Percentiles rank a stretch among this genome's conserved stretches.
These are phyloP conservation scores for Trichosanthes truncata DNA, from an alignment of 306 rosid species.

Conservation along the genomic window DNA sequence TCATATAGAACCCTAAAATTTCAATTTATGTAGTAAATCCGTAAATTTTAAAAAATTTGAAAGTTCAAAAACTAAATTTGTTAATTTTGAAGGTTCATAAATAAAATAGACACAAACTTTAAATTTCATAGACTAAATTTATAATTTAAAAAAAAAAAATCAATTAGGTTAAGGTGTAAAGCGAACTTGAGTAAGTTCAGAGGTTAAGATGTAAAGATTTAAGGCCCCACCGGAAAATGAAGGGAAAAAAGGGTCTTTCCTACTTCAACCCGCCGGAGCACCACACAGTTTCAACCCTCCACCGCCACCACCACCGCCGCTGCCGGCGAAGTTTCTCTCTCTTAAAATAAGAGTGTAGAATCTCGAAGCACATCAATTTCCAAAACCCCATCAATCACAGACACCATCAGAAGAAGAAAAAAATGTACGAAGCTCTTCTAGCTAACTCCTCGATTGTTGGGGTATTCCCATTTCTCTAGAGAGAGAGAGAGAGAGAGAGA, in stretches of 20 bases:
- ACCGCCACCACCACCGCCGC: neutral
- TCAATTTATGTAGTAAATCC: too few species aligned
- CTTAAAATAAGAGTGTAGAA: neutral
- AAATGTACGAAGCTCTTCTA: neutral
- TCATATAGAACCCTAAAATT: too few species aligned
- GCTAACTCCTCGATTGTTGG: neutral
- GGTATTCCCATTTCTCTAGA: neutral
- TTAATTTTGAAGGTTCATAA: too few species aligned
- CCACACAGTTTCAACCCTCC: neutral
- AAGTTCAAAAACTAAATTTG: too few species aligned
- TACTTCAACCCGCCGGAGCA: neutral
- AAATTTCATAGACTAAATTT: too few species aligned
- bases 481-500: slow-evolving; percentile 3
- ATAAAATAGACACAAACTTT: too few species aligned
- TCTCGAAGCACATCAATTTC: neutral
- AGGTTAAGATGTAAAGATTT: too few species aligned
- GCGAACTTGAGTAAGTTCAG: too few species aligned
- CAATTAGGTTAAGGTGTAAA: too few species aligned
- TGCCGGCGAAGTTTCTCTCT: neutral
- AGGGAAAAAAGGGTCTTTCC: neutral
- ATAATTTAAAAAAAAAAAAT: too few species aligned
- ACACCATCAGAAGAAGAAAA: neutral
- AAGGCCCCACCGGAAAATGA: neutral
- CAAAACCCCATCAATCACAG: neutral
- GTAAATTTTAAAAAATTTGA: too few species aligned